A percentile compares a stretch with the other conserved stretches of the same genome.
phyloP scores from a whole-genome alignment of 2,329 filamentous ascomycete genomes.

The Exophiala sideris region DNA sequence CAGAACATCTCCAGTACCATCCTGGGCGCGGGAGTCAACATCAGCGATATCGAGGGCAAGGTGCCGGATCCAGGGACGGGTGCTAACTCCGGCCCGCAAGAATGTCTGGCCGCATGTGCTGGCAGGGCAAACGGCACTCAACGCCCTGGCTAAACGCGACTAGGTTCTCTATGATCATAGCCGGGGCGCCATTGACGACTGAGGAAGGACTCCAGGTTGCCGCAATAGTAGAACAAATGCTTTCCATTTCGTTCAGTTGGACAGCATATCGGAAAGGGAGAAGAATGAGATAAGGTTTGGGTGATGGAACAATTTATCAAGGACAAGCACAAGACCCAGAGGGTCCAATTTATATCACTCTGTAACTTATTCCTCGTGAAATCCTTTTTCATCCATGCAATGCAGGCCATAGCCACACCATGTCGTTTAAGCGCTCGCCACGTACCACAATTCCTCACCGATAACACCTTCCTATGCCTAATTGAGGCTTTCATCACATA shows the following conservation, averaged over 20 bases:
- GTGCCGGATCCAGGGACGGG: constrained; percentile 44
- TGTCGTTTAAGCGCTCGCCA: background rate
- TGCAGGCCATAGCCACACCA: background rate
- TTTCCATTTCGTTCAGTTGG: background rate
- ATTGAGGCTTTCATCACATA: background rate
- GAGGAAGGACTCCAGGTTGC: background rate
- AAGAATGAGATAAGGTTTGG: background rate
- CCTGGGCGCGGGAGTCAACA: constrained; percentile 15
- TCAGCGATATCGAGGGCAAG: constrained; percentile 25
- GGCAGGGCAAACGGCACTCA: constrained; percentile 4
- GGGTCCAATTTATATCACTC: too few relatives aligned
- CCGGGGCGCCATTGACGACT: too few relatives aligned
- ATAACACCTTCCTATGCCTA: background rate
- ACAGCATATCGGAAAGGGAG: background rate
- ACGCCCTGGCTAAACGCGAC: background rate
- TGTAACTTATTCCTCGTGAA: background rate
- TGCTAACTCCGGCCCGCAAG: constrained; percentile 38
- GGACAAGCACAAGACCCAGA: background rate
- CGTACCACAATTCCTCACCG: background rate
- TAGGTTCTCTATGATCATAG: background rate
- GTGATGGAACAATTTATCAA: background rate
- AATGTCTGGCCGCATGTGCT: constrained; percentile 32
- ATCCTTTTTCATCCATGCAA: background rate
- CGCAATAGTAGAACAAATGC: background rate
- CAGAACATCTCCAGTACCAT: constrained; percentile 34